phyloP scores from a whole-genome alignment of 192 early-diverging fungal species.

The Entrophospora sp. region DNA sequence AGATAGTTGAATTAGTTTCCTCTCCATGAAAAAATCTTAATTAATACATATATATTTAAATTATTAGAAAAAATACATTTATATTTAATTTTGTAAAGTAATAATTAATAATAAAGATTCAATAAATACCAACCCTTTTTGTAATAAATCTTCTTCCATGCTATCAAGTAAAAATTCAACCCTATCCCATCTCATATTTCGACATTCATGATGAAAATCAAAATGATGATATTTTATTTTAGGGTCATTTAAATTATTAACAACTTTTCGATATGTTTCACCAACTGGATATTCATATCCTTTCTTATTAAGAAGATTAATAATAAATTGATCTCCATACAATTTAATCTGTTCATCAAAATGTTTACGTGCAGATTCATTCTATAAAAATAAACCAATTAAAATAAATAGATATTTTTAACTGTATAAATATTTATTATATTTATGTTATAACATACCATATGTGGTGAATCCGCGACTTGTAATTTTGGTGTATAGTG shows the following conservation, averaged over 20 bases:
- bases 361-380: conserved; percentile 58
- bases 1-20: conserved; percentile 23
- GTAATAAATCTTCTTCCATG: conserved; percentile 53
- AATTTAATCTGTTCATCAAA: conserved; percentile 57
- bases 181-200: conserved; percentile 91
- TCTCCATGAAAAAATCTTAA: conserved; percentile 53
- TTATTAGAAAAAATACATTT: no score
- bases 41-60: no score
- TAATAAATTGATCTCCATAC: conserved; percentile 78
- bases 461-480: conserved; percentile 56
- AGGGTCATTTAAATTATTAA: conserved; percentile 50
- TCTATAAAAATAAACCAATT: conserved; percentile 46
- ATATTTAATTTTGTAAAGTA: no score
- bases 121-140: conserved; percentile 35
- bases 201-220: conserved; percentile 97
- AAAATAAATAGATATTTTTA: no score
- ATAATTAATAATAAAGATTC: no score
- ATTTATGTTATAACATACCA: conserved; percentile 38
- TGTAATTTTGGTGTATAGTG: conserved; percentile 85
- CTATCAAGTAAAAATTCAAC: conserved; percentile 75
- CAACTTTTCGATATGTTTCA: conserved; percentile 63
- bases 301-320: conserved; percentile 92
- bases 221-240: conserved; percentile 75
- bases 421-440: no score
- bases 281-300: conserved; percentile 85